Evolutionary conservation across 2,329 filamentous ascomycete species (phyloP), one percentile per base, ranked within the genome.

Genomic region (Ceratocystis diversiconidia): DNA sequence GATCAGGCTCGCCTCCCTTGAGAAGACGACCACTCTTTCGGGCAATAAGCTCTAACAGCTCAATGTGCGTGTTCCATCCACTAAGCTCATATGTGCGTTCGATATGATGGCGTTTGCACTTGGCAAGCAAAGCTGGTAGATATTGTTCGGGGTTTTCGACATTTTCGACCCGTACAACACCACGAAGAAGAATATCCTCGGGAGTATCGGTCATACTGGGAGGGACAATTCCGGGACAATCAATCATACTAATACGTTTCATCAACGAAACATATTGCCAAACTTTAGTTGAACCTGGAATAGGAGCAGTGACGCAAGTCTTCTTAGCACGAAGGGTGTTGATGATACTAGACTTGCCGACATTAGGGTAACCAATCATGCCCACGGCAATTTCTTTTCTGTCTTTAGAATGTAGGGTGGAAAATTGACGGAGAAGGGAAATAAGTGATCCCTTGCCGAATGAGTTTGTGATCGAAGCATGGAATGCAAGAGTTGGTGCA

Each of bases 231-330:
- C 94, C 94, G 48, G 94, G 94, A 72, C 92, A 97, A 72, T 99
- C 94, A 71, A 99, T 97, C 65, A 99, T 82, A 75, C 78, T 81
- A 52, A 95, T 95, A 64, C 90, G 82, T 78, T 92, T 95, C 89
- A 95, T 96, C 67, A 97, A 76, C 2, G 91, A 96, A 70, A 96
- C 90, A 73, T 96, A 96, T 74, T 96, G 92, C 92, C 94, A 97
- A 36, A 96, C 89, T 76, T 96, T 97, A 43, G 92, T 97, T 8
- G 67, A 66, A 10, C 65, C 94, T 5, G 94, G 92, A 68, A 97
- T 96, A 5, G 92, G 94, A 5, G 94, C 94, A 2, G 95, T 90
- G 17, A 82, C 94, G 77, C 92, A 92, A 50, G 96, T 92, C 74
- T 94, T 92, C 79, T 96, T 97, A 75, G 91, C 92, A 59, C 91